These are phyloP conservation scores for Spraguea lophii DNA, from an alignment of 371 early-diverging fungal species.

Conservation along the genomic window DNA sequence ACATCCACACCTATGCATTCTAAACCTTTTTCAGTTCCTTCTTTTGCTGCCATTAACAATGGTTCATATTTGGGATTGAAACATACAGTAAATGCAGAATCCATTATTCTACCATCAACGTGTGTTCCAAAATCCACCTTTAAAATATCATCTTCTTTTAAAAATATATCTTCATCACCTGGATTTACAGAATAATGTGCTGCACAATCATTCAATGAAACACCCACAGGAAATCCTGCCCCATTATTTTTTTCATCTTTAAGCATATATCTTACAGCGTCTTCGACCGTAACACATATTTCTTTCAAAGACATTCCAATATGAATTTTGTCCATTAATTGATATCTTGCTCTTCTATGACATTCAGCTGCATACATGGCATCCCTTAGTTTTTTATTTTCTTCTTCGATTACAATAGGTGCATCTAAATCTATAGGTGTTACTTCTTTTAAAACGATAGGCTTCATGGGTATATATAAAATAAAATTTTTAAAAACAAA, in stretches of 20 bases:
- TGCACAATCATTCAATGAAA: slow-evolving; percentile 83
- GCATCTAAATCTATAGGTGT: no score
- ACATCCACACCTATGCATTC: slow-evolving; percentile 84
- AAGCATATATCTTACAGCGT: slow-evolving; percentile 66
- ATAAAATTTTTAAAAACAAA: no score
- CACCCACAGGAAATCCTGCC: slow-evolving; percentile 95
- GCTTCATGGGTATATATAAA: no score
- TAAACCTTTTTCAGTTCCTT: slow-evolving; percentile 87
- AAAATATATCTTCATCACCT: slow-evolving; percentile 65
- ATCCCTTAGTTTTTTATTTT: no score
- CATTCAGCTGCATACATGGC: slow-evolving; percentile 32
- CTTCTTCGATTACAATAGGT: no score
- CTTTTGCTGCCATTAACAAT: slow-evolving; percentile 69
- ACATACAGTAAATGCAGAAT: slow-evolving; percentile 83
- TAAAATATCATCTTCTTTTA: slow-evolving; percentile 74
- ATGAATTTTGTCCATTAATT: slow-evolving; percentile 60
- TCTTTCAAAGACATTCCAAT: slow-evolving; percentile 86
- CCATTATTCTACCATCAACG: slow-evolving; percentile 80
- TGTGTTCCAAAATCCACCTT: slow-evolving; percentile 98
- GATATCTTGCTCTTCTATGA: slow-evolving; percentile 54
- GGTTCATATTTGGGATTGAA: slow-evolving; percentile 74
- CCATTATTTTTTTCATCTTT: slow-evolving; percentile 55
- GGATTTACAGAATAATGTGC: slow-evolving; percentile 96
- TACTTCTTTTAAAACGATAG: no score
- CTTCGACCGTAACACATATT: slow-evolving; percentile 74